Evolutionary conservation across 2,329 filamentous ascomycete species (phyloP).

Genomic region (Spiromastix sp.): DNA sequence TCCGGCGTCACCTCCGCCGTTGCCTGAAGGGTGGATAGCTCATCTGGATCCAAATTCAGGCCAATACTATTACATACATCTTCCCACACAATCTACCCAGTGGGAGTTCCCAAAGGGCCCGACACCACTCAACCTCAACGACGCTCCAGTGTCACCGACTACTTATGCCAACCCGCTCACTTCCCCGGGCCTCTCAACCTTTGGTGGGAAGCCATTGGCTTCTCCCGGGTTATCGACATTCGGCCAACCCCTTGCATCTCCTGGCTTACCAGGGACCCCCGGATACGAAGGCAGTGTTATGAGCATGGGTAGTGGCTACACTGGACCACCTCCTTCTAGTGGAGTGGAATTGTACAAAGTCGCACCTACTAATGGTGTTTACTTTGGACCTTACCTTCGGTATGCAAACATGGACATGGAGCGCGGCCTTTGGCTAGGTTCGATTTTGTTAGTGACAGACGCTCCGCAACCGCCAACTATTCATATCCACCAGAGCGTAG

Average conservation of each 20-base stretch:
- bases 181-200: slow-evolving; percentile 25
- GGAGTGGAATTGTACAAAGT: slow-evolving; percentile 94
- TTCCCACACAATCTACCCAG: slow-evolving; percentile 89
- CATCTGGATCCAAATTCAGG: slow-evolving; percentile 92
- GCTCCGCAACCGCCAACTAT: slow-evolving; percentile 88
- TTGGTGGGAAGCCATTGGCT: slow-evolving; percentile 51
- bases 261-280: slow-evolving; percentile 70
- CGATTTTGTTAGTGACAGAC: slow-evolving; percentile 87
- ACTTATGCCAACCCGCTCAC: slow-evolving; percentile 45
- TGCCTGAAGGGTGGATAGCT: slow-evolving; percentile 97
- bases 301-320: slow-evolving; percentile 76
- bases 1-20: slow-evolving; percentile 76
- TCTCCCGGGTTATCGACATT: slow-evolving; percentile 57
- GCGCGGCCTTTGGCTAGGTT: slow-evolving; percentile 80
- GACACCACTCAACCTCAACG: slow-evolving; percentile 75
- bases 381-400: slow-evolving; percentile 91
- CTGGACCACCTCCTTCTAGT: slow-evolving; percentile 74
- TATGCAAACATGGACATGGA: slow-evolving; percentile 98
- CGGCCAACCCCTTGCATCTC: slow-evolving; percentile 62
- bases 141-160: slow-evolving; percentile 72
- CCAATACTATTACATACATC: slow-evolving; percentile 97
- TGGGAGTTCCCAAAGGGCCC: slow-evolving; percentile 98
- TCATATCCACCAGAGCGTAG: slow-evolving; percentile 80
- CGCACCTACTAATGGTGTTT: slow-evolving; percentile 87
- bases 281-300: slow-evolving; percentile 79